Evolutionary conservation across 1,284 basidiomycete genomes (phyloP).

Genomic region (Hemileia vastatrix): DNA sequence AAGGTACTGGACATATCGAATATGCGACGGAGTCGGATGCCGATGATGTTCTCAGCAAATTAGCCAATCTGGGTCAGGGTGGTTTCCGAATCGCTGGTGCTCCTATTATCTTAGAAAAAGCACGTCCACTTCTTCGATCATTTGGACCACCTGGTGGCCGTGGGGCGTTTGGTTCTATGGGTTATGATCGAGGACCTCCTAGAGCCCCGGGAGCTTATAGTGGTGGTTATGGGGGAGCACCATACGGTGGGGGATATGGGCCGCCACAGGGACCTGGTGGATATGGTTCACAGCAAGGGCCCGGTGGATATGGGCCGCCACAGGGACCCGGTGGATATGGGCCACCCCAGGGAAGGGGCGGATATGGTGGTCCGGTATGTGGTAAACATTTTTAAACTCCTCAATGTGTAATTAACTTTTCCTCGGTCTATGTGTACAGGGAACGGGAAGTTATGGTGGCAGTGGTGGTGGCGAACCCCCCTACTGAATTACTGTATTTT

Average conservation of each 20-base stretch:
- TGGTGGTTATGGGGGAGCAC: not conserved
- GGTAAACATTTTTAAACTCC: too few species aligned
- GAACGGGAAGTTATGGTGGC: too few species aligned
- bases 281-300: slow-evolving; percentile 5
- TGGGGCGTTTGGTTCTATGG: not conserved
- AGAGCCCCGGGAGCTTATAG: not conserved
- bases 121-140: slow-evolving; percentile 10
- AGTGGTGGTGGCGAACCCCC: too few species aligned
- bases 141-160: not conserved
- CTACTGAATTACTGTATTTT: too few species aligned
- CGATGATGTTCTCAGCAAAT: slow-evolving; percentile 2
- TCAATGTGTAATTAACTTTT: too few species aligned
- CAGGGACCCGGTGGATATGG: not conserved
- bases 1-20: slow-evolving; percentile 21
- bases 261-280: not conserved
- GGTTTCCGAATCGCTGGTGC: slow-evolving; percentile 5
- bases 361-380: too few species aligned
- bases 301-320: not conserved
- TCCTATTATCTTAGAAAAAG: slow-evolving; percentile 17
- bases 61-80: slow-evolving; percentile 3
- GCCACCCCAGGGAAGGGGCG: not conserved
- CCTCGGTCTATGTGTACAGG: too few species aligned
- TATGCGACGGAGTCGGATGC: slow-evolving; percentile 1
- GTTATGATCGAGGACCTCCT: too few species aligned
- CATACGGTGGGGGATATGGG: too few species aligned